A percentile compares a stretch with the other conserved stretches of the same genome.
Conservation (phyloP, 225 moss, liverwort and hornwort genomes). For the Pseudoscleropodium purum region DNA sequence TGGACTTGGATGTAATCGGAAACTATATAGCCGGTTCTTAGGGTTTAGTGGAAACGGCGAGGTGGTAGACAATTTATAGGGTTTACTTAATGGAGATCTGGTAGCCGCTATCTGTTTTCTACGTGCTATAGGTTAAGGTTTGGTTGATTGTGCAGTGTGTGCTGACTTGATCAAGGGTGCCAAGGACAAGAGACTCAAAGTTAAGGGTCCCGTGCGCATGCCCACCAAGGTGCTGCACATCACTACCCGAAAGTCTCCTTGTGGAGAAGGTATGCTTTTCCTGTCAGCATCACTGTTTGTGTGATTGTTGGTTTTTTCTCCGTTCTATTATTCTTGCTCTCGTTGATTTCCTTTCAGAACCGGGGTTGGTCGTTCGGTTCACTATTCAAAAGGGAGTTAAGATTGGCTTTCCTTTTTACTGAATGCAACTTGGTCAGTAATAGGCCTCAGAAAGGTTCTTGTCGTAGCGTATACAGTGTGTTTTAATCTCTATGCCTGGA, state of each 20-base stretch:
- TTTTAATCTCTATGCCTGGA: neutral
- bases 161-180: conserved; percentile 80
- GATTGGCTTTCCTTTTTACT: no score
- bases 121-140: neutral
- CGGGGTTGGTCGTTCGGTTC: neutral
- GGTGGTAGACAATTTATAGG: neutral
- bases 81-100: neutral
- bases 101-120: neutral
- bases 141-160: conserved; percentile 37
- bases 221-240: conserved; percentile 83
- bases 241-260: conserved; percentile 84
- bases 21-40: neutral
- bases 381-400: no score
- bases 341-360: neutral
- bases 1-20: neutral
- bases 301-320: neutral
- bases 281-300: neutral
- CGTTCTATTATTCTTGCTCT: neutral
- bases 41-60: neutral
- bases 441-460: neutral
- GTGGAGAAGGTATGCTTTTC: conserved; percentile 56
- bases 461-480: no score
- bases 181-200: conserved; percentile 77
- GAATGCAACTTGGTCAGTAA: neutral
- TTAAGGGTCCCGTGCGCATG: conserved; percentile 87